Percentiles rank a stretch among this genome's conserved stretches.
Conservation (phyloP, 495 filamentous ascomycete genomes). For the Penicillium arizonense region DNA sequence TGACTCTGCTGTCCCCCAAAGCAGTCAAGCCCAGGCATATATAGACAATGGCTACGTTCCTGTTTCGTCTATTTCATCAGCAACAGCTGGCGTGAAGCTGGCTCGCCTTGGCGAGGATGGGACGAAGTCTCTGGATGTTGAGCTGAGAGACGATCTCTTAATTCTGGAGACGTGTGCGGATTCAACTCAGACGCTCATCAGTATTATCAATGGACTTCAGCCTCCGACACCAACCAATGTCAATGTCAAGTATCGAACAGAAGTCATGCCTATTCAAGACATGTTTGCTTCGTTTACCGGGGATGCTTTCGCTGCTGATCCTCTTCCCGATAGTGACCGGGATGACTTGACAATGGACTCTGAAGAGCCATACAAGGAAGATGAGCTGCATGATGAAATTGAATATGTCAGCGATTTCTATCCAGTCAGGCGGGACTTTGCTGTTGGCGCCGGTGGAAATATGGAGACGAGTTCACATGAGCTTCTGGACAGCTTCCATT, state of each 20-base stretch:
- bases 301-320: slow-evolving; percentile 64
- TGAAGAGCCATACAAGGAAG: slow-evolving; percentile 17
- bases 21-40: slow-evolving; percentile 63
- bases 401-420: slow-evolving; percentile 67
- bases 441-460: slow-evolving; percentile 39
- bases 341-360: slow-evolving; percentile 9
- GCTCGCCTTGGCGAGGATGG: slow-evolving; percentile 49
- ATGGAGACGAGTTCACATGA: slow-evolving; percentile 44
- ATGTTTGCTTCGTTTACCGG: slow-evolving; percentile 87
- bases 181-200: slow-evolving; percentile 90
- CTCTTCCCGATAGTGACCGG: slow-evolving; percentile 12
- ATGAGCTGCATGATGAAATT: slow-evolving; percentile 50
- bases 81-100: slow-evolving; percentile 61
- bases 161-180: slow-evolving; percentile 95
- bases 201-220: slow-evolving; percentile 73
- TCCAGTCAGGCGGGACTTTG: slow-evolving; percentile 34
- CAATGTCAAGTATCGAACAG: slow-evolving; percentile 80
- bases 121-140: slow-evolving; percentile 69
- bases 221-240: slow-evolving; percentile 80
- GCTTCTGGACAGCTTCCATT: slow-evolving; percentile 62
- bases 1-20: slow-evolving; percentile 46
- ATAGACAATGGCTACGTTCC: slow-evolving; percentile 75
- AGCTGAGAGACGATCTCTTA: slow-evolving; percentile 79
- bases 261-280: slow-evolving; percentile 80
- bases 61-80: slow-evolving; percentile 79